Base-by-base conservation (phyloP, 1,284 basidiomycete species). In the Coriolopsis trogii region DNA sequence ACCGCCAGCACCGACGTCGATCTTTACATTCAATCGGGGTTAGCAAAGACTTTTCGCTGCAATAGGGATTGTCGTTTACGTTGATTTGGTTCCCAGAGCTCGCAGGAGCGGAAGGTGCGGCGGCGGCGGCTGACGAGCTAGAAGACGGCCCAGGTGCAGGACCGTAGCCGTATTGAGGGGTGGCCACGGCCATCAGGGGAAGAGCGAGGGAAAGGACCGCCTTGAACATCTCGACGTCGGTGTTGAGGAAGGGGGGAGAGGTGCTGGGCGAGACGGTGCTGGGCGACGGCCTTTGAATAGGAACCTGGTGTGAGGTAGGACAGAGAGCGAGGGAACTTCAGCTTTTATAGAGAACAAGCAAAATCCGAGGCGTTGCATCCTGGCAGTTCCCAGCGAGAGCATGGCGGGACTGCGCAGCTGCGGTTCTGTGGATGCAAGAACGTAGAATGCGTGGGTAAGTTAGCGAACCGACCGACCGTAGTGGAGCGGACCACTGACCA, bases 21-120 rank as follows among this genome's bases (percentile, higher is more conserved):
- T 64, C 80, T 82, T 50, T 49, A 44, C 30, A 31, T 26, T 16
- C 37, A 26, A 30, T n/a, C n/a, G n/a, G 31, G n/a, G 30, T 57
- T 12, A 58, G 10, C 30, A 31, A 15, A 36, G 6, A 18, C 6
- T 24, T 24, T 12, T 20, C 18, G 15, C 4, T 2, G 6, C 10
- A 10, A 7, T 25, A 23, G 23, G 10, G 52, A 45, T 12, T 15
- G 12, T 49, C 5, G 52, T 73, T 40, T 43, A 81, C 80, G 57
- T 79, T 80, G 16, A 79, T 65, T 12, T 74, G 70, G n/a, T 66
- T 69, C 31, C 65, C 10, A 6, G 69, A 73, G 56, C 71, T 63
- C 5, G 79, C 48, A 25, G 79, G 78, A 1, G 78, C 77, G 29
- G 76, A 72, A 5, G 79, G 74, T 7, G 69, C 71, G 12, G 71